A percentile compares a stretch with the other conserved stretches of the same genome.
These are phyloP conservation scores for Trametes cubensis DNA, from an alignment of 768 basidiomycete species.

Conservation along the genomic window DNA sequence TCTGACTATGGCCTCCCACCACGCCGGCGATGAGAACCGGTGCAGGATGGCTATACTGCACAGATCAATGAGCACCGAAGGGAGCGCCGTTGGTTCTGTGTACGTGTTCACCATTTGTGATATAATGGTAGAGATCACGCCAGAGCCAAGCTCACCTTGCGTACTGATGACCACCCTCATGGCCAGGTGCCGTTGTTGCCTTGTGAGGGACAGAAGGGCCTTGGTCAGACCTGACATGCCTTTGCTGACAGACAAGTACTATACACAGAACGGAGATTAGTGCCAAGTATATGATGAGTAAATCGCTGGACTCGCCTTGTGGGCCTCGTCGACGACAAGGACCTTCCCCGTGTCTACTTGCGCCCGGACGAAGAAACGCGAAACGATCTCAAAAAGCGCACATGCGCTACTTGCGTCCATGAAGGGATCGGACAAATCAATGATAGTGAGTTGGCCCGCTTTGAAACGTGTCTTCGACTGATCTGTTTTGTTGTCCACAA, in stretches of 20 bases:
- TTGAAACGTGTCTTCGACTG: conserved; percentile 44
- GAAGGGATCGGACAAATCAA: conserved; percentile 76
- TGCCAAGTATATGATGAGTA: neutral
- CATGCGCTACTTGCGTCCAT: conserved; percentile 69
- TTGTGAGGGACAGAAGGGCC: conserved; percentile 58
- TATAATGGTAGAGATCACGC: neutral
- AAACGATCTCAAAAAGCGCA: conserved; percentile 69
- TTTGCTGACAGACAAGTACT: conserved; percentile 61
- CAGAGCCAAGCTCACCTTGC: conserved; percentile 48
- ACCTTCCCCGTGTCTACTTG: conserved; percentile 66
- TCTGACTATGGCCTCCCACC: conserved; percentile 71
- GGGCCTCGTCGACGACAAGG: conserved; percentile 74
- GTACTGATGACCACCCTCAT: conserved; percentile 78
- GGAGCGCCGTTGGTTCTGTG: conserved; percentile 73
- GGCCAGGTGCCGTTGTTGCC: conserved; percentile 71
- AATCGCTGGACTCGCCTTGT: conserved; percentile 53
- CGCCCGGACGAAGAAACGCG: conserved; percentile 64
- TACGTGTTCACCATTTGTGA: neutral
- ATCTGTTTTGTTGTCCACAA: conserved; percentile 43
- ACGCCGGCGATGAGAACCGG: conserved; percentile 73
- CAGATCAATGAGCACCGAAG: conserved; percentile 65
- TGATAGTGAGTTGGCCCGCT: conserved; percentile 62
- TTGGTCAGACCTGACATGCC: conserved; percentile 57
- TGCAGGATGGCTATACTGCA: conserved; percentile 68
- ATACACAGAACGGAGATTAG: neutral